phyloP scores from a whole-genome alignment of 306 rosid genomes.

The Begonia peltatifolia region DNA sequence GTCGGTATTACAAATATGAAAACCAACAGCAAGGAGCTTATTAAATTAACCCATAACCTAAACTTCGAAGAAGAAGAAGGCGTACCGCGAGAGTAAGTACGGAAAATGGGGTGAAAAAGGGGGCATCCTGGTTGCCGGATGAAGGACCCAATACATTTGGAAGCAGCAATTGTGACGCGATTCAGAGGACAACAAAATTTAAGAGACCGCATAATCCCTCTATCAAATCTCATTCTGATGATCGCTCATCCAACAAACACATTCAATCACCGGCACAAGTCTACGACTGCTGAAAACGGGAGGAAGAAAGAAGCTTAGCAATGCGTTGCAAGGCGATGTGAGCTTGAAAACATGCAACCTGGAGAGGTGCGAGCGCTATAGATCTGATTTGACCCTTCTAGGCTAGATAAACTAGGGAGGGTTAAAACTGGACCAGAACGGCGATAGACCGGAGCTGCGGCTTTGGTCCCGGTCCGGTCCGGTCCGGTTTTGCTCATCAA shows the following conservation, averaged over 20 bases:
- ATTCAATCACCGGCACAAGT: too few relatives aligned
- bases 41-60: background rate
- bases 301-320: too few relatives aligned
- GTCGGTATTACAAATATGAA: background rate
- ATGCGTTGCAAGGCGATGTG: background rate
- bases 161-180: conserved; percentile 1
- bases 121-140: background rate
- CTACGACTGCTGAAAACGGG: too few relatives aligned
- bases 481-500: too few relatives aligned
- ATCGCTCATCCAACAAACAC: background rate
- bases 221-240: conserved; percentile 3
- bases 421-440: too few relatives aligned
- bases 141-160: background rate
- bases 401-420: background rate
- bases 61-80: background rate
- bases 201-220: conserved; percentile 3
- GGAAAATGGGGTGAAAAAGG: conserved; percentile 3
- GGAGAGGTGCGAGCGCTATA: background rate
- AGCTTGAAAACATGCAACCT: background rate
- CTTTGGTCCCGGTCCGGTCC: too few relatives aligned
- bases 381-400: background rate
- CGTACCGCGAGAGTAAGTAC: conserved; percentile 35
- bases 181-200: background rate
- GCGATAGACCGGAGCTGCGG: too few relatives aligned
- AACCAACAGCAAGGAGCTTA: background rate